Base-by-base conservation (phyloP, 768 basidiomycete genomes). In the Lactifluus hygrophoroides region DNA sequence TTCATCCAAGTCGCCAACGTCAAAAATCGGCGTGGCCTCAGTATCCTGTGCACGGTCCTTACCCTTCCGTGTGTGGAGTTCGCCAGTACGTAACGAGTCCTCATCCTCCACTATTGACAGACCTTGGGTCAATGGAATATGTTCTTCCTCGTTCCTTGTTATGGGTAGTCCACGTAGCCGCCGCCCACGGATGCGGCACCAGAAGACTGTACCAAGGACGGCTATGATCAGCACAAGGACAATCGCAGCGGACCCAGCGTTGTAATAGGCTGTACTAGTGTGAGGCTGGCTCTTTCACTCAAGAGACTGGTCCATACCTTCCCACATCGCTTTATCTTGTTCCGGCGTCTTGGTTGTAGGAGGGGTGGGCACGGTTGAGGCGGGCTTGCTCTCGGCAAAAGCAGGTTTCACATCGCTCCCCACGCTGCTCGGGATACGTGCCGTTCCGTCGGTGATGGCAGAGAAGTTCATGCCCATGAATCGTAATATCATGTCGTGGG, bases 401-500 rank as follows among this genome's bases (percentile, higher is more conserved):
- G 80, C 65, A 3, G 89, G 85, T 66, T 93, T 89, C n/a, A 72
- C 72, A 34, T 81, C 74, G 42, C 77, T 76, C 13, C 94, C 96
- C 27, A 99, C 77, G 38, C 80, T 82, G 59, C 88, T 91, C 14
- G 91, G 86, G 56, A 94, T 87, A 51, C 73, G 77, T 2, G 91
- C 92, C 0, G 90, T 85, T 32, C 88, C 85, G 23, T 88, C 92
- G 2, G 85, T 75, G 57, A 97, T 79, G 2, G 83, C 78, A 25
- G 86, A 80, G 66, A 95, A 90, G 74, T 98, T 87, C 59, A 94
- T 83, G 51, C 83, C 86, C 86, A 97, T 91, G 76, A 99, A 99
- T 14, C 96, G 90, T 40, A 96, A 82, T 65, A 99, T 95, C 96
- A 98, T 97, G 71, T 99, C 96, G 70, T 97, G 93, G 3, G 94